Conservation (phyloP, 768 basidiomycete species). For the Crepidotus variabilis region DNA sequence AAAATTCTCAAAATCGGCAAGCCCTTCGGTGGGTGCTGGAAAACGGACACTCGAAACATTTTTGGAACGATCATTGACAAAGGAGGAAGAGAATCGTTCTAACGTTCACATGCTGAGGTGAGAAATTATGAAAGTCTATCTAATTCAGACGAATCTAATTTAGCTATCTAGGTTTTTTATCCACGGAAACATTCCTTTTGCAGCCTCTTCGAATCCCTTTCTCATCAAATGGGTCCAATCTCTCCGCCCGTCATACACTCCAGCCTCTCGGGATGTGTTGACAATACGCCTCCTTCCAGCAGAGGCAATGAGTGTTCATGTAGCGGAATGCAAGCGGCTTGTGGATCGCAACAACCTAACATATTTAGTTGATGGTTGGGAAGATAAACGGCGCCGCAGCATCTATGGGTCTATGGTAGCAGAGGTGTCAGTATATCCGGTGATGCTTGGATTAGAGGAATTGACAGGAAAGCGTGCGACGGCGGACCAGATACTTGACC, state of each 20-base stretch:
- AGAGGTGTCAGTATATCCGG: conserved; percentile 18
- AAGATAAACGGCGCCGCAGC: conserved; percentile 19
- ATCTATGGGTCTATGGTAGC: conserved; percentile 23
- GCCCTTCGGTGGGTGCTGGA: neutral
- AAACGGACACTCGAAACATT: neutral
- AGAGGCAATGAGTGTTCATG: conserved; percentile 16
- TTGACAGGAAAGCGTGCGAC: conserved; percentile 17
- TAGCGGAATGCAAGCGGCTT: conserved; percentile 15
- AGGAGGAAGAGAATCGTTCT: neutral
- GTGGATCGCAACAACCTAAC: conserved; percentile 15
- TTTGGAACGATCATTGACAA: neutral
- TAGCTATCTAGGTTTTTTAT: conserved; percentile 12
- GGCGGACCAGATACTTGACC: conserved; percentile 18
- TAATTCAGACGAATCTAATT: neutral
- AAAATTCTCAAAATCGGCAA: neutral
- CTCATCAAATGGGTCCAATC: conserved; percentile 18
- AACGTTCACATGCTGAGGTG: conserved; percentile 1
- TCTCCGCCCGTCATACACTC: conserved; percentile 20
- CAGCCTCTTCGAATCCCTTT: conserved; percentile 14
- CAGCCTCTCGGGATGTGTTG: conserved; percentile 20
- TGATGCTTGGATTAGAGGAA: conserved; percentile 21
- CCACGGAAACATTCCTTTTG: conserved; percentile 22
- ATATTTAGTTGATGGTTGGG: conserved; percentile 28
- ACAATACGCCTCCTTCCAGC: conserved; percentile 18
- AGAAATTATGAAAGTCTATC: neutral